A percentile compares a stretch with the other conserved stretches of the same genome.
These are phyloP conservation scores for Eutreptiella sp. DNA, from an alignment of 208 protist genomes.

Conservation along the genomic window DNA sequence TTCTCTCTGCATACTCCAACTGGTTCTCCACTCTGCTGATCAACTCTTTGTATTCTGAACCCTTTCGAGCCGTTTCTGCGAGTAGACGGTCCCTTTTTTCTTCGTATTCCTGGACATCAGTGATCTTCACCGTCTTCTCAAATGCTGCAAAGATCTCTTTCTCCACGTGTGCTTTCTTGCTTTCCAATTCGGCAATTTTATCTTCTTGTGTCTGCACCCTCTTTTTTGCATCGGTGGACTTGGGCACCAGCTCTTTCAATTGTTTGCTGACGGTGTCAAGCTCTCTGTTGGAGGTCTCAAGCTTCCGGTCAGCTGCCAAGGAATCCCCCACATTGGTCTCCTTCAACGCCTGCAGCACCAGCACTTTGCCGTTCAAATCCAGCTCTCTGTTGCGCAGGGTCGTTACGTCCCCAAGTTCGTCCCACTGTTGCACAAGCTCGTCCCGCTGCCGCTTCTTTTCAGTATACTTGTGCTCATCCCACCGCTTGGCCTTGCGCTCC, in stretches of 20 bases:
- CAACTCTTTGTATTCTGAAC: conserved; percentile 28
- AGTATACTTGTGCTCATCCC: conserved; percentile 81
- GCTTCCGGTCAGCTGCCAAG: not conserved
- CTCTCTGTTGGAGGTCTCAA: conserved; percentile 34
- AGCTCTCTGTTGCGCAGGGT: not conserved
- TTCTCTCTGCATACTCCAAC: conserved; percentile 38
- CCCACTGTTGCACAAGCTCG: conserved; percentile 41
- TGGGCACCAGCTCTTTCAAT: conserved; percentile 1
- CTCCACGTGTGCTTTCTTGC: conserved; percentile 61
- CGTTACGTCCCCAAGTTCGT: conserved; percentile 26
- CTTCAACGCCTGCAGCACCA: not conserved
- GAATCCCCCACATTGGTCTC: conserved; percentile 14
- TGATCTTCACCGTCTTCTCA: conserved; percentile 63
- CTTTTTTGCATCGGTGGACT: not conserved
- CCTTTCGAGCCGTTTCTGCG: conserved; percentile 46
- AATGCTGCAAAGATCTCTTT: conserved; percentile 78
- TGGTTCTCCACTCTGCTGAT: conserved; percentile 29
- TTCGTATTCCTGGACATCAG: conserved; percentile 79
- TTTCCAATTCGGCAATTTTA: conserved; percentile 46
- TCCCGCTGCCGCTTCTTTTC: conserved; percentile 46
- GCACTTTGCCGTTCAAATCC: not conserved
- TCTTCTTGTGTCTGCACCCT: conserved; percentile 33
- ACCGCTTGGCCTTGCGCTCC: conserved; percentile 71
- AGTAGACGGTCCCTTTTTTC: conserved; percentile 43
- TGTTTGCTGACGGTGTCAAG: conserved; percentile 32